Percentiles rank a stretch among this genome's conserved stretches.
Evolutionary conservation across 768 basidiomycete species (phyloP).

Genomic region (Boletus pseudo-olivaceus): DNA sequence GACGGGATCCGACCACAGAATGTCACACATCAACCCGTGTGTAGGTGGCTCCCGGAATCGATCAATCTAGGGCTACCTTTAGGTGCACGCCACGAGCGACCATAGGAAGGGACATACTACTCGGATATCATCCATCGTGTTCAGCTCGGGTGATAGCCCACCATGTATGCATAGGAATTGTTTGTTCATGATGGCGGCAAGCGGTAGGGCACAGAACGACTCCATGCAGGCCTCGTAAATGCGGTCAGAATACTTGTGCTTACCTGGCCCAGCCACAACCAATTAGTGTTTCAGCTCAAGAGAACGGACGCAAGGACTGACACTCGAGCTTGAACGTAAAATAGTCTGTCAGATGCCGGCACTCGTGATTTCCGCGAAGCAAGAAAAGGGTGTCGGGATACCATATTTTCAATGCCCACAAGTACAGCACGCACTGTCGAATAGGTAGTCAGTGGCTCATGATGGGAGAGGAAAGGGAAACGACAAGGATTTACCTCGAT

Average conservation of each 20-base stretch:
- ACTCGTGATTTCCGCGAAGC: conserved; percentile 97
- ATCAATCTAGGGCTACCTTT: conserved; percentile 62
- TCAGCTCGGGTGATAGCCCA: conserved; percentile 91
- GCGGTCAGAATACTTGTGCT: conserved; percentile 97
- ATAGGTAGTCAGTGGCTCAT: conserved; percentile 1
- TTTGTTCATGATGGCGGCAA: conserved; percentile 99
- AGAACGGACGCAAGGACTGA: conserved; percentile 38
- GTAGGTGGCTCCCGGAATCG: conserved; percentile 99
- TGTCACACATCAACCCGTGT: conserved; percentile 96
- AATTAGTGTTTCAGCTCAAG: conserved; percentile 3
- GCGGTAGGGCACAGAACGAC: conserved; percentile 90
- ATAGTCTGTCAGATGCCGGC: conserved; percentile 96
- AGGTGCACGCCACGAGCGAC: neutral
- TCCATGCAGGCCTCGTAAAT: conserved; percentile 99
- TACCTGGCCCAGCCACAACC: conserved; percentile 51
- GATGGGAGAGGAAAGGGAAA: too few relatives aligned
- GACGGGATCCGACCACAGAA: conserved; percentile 96
- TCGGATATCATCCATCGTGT: conserved; percentile 93
- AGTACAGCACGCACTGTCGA: conserved; percentile 86
- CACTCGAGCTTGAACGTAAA: conserved; percentile 99
- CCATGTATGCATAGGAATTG: conserved; percentile 99
- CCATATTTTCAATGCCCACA: conserved; percentile 99
- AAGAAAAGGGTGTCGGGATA: conserved; percentile 97
- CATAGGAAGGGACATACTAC: conserved; percentile 46
- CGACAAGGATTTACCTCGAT: conserved; percentile 62